Evolutionary conservation across 495 filamentous ascomycete genomes (phyloP).

Genomic region (Baudoinia panamericana): DNA sequence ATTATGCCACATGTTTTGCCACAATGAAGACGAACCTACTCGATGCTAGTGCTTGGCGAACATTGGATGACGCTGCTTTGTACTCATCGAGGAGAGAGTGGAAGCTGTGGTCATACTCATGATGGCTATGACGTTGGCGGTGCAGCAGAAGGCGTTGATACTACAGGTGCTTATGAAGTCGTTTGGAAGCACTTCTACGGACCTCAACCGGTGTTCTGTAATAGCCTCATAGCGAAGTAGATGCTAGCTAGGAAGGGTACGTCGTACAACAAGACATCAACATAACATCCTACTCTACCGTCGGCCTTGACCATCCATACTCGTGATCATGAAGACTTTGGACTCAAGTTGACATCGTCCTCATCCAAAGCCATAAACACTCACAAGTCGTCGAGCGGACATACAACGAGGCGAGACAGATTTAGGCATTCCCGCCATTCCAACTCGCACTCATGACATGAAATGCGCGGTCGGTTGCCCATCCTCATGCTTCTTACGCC

Average conservation of each 20-base stretch:
- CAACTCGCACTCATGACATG: no score
- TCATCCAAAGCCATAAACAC: no score
- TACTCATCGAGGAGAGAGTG: slow-evolving; percentile 23
- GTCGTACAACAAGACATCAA: slow-evolving; percentile 13
- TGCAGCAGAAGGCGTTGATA: neutral
- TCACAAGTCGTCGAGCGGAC: no score
- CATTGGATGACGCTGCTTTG: slow-evolving; percentile 22
- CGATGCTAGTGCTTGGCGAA: slow-evolving; percentile 21
- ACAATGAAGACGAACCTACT: slow-evolving; percentile 26
- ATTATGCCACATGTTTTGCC: slow-evolving; percentile 24
- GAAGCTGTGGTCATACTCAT: slow-evolving; percentile 22
- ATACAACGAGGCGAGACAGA: no score
- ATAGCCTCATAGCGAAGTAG: slow-evolving; percentile 21
- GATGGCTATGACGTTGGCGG: slow-evolving; percentile 21
- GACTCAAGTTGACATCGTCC: no score
- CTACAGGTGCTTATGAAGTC: neutral
- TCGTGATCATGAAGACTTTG: no score
- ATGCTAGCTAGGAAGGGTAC: slow-evolving; percentile 21
- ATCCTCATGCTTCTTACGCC: no score
- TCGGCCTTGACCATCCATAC: no score
- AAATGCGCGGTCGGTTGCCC: no score
- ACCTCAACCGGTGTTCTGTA: slow-evolving; percentile 16
- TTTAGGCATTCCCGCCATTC: no score
- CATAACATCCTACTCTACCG: no score
- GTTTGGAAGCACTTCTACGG: slow-evolving; percentile 23